Percentiles rank a stretch among this genome's conserved stretches.
phyloP scores from a whole-genome alignment of 495 filamentous ascomycete genomes.

The Mycothermus thermophilus region DNA sequence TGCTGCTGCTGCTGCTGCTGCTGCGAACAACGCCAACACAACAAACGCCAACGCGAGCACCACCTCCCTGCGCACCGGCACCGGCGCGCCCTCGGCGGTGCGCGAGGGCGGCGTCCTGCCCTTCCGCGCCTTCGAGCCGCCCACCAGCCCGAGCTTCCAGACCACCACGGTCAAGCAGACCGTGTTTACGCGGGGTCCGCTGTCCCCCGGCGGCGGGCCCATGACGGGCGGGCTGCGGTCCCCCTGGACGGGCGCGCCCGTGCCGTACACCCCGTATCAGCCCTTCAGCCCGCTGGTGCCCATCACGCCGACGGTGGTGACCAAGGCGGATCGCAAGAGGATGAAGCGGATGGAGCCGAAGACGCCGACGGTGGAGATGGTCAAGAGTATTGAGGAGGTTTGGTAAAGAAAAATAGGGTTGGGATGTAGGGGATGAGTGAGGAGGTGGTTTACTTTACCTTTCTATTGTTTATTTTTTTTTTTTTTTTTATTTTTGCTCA shows the following conservation, averaged over 20 bases:
- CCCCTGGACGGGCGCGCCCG: conserved; percentile 59
- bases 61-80: no score
- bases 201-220: conserved; percentile 27
- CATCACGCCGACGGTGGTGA: conserved; percentile 69
- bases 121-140: conserved; percentile 48
- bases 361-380: conserved; percentile 40
- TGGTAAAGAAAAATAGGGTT: conserved; percentile 31
- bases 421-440: not conserved
- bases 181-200: conserved; percentile 49
- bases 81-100: conserved; percentile 16
- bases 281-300: conserved; percentile 80
- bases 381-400: conserved; percentile 38
- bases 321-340: conserved; percentile 57
- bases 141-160: conserved; percentile 21
- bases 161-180: conserved; percentile 82
- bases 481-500: no score
- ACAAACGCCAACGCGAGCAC: no score
- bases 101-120: conserved; percentile 41
- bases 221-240: conserved; percentile 33
- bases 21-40: no score
- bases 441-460: not conserved
- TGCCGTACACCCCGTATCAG: conserved; percentile 84
- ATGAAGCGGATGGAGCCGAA: conserved; percentile 46
- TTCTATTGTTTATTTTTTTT: not conserved
- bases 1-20: no score